Base-by-base conservation (phyloP, 805 yeast species). In the Monosporozyma aquatica region DNA sequence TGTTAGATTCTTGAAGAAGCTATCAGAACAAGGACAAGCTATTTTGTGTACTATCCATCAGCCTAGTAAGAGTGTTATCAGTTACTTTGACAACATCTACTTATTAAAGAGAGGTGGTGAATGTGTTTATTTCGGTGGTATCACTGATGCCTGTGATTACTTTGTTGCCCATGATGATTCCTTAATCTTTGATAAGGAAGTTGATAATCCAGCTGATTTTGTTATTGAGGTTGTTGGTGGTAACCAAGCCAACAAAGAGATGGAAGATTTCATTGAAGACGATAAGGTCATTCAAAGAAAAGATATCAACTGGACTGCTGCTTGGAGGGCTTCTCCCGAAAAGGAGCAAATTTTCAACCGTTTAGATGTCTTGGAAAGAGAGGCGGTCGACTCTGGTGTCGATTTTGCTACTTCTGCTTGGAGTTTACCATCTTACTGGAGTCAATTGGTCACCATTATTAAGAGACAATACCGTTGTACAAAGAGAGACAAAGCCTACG, bases 121-220 rank as follows among this genome's bases (percentile, higher is more conserved):
- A 56, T 81, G 87, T 36, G 82, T 43, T 23, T 82, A 81, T 58
- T 82, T 80, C 58, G 90, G 90, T 50, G 84, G 80, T 47, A 76
- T 80, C 51, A 83, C 86, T 38, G 64, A 70, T 38, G 73, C 76
- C 56, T 74, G 78, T 7, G 59, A 60, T 42, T 47, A 68, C 55
- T 52, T 75, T 66, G 80, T 78, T 59, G 64, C 65, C 43, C 61
- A 76, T 50, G 82, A 90, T 22, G 41, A 41, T 6, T 79, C 84
- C n/a, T 69, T 79, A 51, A 66, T 66, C 40, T 82, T 84, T 61
- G 63, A 61, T 29, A 38, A 22, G 3, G 61, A 61, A 21, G 50
- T 50, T 15, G 86, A 77, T 40, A 81, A 81, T 48, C 87, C 87
- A 1, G 87, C 87, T n/a, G 87, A 80, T 58, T 81, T 80, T 62